These are phyloP conservation scores for Coniochaeta sp. DNA, from an alignment of 2,329 filamentous ascomycete genomes.

Conservation along the genomic window DNA sequence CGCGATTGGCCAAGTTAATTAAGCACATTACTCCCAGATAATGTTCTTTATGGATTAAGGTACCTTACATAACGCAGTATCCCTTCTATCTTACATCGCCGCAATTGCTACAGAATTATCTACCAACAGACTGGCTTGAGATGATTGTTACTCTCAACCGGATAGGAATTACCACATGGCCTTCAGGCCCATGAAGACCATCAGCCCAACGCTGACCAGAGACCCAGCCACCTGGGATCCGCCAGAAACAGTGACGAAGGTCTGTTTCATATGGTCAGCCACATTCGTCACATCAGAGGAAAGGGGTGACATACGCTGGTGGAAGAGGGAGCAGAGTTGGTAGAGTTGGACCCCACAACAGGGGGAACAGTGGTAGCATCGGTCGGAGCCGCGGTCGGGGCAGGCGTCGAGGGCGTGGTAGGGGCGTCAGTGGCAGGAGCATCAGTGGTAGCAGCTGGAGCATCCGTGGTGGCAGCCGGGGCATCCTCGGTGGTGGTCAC, in stretches of 20 bases:
- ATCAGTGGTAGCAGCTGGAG: not conserved
- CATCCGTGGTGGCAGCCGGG: not conserved
- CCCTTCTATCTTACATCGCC: not conserved
- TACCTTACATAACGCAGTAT: no score
- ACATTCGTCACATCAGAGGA: not conserved
- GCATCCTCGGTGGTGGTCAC: not conserved
- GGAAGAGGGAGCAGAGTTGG: not conserved
- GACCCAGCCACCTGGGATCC: not conserved
- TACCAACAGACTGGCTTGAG: no score
- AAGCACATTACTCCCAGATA: no score
- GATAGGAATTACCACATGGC: not conserved
- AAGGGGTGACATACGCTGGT: not conserved
- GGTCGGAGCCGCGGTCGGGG: not conserved
- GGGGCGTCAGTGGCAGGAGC: not conserved
- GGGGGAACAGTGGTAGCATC: not conserved
- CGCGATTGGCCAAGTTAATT: no score
- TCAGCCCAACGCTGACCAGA: not conserved
- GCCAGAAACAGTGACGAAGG: not conserved
- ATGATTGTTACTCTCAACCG: no score
- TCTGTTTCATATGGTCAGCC: not conserved
- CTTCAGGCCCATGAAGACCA: not conserved
- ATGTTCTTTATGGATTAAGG: no score
- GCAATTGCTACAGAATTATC: no score
- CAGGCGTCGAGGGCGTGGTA: not conserved
- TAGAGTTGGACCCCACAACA: not conserved